These are phyloP conservation scores for Aspergillus indologenus DNA, from an alignment of 495 filamentous ascomycete genomes.

Conservation along the genomic window DNA sequence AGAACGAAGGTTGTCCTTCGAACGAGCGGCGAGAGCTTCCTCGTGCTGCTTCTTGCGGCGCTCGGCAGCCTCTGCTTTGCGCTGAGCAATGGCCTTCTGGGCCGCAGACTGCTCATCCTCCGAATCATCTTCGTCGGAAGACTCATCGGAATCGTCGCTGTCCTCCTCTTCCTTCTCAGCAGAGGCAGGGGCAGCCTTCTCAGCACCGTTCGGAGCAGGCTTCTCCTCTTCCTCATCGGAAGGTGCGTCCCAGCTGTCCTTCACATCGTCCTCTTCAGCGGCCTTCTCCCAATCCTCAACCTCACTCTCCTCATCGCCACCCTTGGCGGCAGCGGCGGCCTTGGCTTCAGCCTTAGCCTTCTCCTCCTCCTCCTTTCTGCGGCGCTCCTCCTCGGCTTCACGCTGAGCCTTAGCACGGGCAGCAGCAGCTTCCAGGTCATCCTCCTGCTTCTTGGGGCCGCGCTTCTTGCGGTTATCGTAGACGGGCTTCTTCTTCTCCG, in stretches of 20 bases:
- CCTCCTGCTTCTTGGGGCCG: constrained; percentile 68
- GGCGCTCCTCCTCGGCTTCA: constrained; percentile 69
- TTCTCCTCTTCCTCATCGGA: constrained; percentile 70
- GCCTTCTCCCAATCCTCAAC: constrained; percentile 89
- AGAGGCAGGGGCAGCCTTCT: constrained; percentile 30
- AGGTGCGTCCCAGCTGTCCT: constrained; percentile 93
- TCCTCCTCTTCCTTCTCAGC: constrained; percentile 24
- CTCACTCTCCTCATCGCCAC: constrained; percentile 55
- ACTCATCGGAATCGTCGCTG: constrained; percentile 45
- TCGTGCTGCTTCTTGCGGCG: constrained; percentile 84
- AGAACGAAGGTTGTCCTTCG: constrained; percentile 90
- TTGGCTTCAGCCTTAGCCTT: constrained; percentile 58
- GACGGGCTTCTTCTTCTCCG: constrained; percentile 72
- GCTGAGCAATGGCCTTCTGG: constrained; percentile 62
- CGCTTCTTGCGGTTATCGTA: constrained; percentile 77
- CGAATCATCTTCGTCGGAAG: constrained; percentile 58
- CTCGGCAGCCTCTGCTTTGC: constrained; percentile 88
- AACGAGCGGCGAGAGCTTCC: constrained; percentile 86
- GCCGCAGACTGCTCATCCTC: constrained; percentile 70
- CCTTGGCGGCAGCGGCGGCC: constrained; percentile 54
- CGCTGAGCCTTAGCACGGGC: constrained; percentile 58
- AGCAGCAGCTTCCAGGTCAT: constrained; percentile 62
- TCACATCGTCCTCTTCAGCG: constrained; percentile 74
- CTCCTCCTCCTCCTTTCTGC: constrained; percentile 62
- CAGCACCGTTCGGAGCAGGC: constrained; percentile 26